These are phyloP conservation scores for Pyricularia grisea DNA, from an alignment of 2,329 filamentous ascomycete species.

Conservation along the genomic window DNA sequence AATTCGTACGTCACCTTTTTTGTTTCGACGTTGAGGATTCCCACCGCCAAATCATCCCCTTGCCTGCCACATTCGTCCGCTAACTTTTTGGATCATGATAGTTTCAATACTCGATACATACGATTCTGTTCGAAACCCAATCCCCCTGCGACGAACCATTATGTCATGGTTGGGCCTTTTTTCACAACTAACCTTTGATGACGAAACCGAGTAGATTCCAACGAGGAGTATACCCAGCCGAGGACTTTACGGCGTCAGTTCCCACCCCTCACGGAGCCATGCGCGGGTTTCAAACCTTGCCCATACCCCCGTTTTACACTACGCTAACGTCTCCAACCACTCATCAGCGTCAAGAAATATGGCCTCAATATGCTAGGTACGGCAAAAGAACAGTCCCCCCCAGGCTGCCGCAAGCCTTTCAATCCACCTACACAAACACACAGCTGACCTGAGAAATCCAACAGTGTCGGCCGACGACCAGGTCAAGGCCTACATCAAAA, in stretches of 20 bases:
- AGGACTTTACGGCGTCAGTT: constrained; percentile 71
- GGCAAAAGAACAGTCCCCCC: constrained; percentile 11
- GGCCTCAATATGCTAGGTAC: constrained; percentile 89
- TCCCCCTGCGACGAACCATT: background rate
- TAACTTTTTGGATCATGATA: constrained; percentile 18
- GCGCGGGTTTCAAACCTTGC: background rate
- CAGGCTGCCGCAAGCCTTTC: too few relatives aligned
- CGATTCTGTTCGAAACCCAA: constrained; percentile 61
- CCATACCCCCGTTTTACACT: background rate
- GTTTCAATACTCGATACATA: constrained; percentile 98
- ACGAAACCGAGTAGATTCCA: constrained; percentile 57
- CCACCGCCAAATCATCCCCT: background rate
- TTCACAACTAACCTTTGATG: constrained; percentile 1
- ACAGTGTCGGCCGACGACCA: constrained; percentile 90
- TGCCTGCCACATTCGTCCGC: background rate
- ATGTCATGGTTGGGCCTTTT: background rate
- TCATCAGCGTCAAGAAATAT: constrained; percentile 79
- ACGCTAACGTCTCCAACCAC: background rate
- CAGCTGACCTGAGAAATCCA: background rate
- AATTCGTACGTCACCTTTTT: constrained; percentile 66
- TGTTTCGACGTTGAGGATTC: background rate
- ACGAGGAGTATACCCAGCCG: constrained; percentile 75
- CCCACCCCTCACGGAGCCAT: background rate
- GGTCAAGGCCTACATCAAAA: constrained; percentile 98
- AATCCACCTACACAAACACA: background rate